phyloP scores from a whole-genome alignment of 2,329 filamentous ascomycete species.

The Pyricularia grisea region DNA sequence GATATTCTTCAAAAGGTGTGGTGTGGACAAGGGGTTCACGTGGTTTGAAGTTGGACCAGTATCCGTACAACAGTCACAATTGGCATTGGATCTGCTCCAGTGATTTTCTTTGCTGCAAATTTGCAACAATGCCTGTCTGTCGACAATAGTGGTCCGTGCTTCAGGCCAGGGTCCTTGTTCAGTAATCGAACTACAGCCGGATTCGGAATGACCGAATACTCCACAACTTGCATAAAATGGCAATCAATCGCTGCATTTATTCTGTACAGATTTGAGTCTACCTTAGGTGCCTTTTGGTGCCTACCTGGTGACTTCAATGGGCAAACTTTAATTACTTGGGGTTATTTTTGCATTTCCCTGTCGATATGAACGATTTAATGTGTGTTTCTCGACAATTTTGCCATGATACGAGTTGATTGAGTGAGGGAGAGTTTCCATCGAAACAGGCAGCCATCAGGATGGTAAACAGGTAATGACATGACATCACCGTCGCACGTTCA shows the following conservation, averaged over 20 bases:
- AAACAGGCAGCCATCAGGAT: neutral
- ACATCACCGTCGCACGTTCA: neutral
- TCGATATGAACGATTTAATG: neutral
- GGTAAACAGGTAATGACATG: neutral
- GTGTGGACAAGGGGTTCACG: neutral
- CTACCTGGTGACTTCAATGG: neutral
- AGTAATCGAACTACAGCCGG: neutral
- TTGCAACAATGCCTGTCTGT: neutral
- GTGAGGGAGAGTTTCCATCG: neutral
- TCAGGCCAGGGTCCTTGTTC: neutral
- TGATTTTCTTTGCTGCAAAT: neutral
- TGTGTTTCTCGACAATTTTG: neutral
- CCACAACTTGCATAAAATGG: neutral
- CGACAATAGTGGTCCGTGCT: neutral
- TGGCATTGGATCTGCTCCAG: neutral
- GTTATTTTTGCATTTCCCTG: neutral
- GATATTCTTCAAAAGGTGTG: neutral
- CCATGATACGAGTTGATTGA: neutral
- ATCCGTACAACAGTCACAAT: neutral
- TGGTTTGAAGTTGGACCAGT: neutral
- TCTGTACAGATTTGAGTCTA: no score
- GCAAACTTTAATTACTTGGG: neutral
- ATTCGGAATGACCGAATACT: neutral
- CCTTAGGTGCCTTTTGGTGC: no score
- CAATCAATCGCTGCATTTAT: neutral